Percentiles rank a stretch among this genome's conserved stretches.
Conservation (phyloP, 148 eudicot genomes). For the Rhododendron kiyosumense region DNA sequence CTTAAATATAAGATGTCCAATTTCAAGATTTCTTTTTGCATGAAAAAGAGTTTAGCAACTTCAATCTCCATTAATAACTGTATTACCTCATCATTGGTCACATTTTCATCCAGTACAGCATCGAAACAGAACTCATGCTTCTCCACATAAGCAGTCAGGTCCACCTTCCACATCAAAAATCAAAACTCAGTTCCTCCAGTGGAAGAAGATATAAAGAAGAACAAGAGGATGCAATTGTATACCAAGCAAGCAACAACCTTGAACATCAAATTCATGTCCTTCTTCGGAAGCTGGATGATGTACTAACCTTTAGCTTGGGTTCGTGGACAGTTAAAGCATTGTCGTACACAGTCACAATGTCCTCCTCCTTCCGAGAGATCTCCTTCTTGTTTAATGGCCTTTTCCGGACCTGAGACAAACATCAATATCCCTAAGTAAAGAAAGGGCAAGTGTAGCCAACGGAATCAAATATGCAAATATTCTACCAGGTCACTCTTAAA, state of each 20-base stretch:
- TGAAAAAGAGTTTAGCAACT: not conserved
- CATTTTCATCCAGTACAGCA: conserved; percentile 87
- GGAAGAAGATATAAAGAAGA: not conserved
- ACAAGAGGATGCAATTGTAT: not conserved
- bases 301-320: conserved; percentile 83
- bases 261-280: conserved; percentile 5
- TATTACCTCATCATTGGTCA: conserved; percentile 84
- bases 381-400: conserved; percentile 95
- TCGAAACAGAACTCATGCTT: conserved; percentile 98
- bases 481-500: not conserved
- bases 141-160: conserved; percentile 97
- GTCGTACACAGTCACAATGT: conserved; percentile 67
- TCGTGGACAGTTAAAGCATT: conserved; percentile 87
- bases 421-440: not conserved
- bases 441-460: not conserved
- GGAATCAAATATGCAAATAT: not conserved
- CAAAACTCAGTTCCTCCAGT: conserved; percentile 16
- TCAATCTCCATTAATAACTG: not conserved
- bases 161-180: conserved; percentile 51
- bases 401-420: conserved; percentile 70
- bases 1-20: not conserved
- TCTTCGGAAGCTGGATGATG: not conserved
- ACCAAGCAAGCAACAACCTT: conserved; percentile 2
- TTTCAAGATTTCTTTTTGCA: conserved; percentile 3
- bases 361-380: conserved; percentile 88